Percentiles rank a stretch among this genome's conserved stretches.
Conservation (phyloP, 176 grass and related monocot genomes). For the Oryza nivara region DNA sequence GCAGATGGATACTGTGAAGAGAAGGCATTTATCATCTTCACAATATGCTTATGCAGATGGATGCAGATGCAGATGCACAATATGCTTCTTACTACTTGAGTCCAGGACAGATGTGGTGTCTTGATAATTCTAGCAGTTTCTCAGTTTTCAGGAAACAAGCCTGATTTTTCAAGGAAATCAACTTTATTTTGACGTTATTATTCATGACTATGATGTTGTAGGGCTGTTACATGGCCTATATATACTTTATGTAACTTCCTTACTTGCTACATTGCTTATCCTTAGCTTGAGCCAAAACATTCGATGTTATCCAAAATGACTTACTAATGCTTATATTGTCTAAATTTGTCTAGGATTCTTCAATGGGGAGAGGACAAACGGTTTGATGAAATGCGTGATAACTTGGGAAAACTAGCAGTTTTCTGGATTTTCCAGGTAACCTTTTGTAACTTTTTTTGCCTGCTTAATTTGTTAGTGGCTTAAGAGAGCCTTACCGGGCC, state of each 20-base stretch:
- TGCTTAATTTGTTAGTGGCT: background rate
- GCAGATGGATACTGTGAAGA: background rate
- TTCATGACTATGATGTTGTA: background rate
- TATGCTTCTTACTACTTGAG: background rate
- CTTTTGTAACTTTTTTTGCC: conserved; percentile 25
- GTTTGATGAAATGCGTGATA: conserved; percentile 86
- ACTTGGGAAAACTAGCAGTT: conserved; percentile 74
- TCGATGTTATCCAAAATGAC: background rate
- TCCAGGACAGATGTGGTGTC: background rate
- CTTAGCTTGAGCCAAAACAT: conserved; percentile 6
- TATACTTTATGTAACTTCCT: background rate
- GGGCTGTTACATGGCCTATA: background rate
- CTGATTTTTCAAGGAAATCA: background rate
- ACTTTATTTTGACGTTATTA: background rate
- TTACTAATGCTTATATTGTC: conserved; percentile 23
- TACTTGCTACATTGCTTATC: background rate
- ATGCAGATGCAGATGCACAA: too few relatives aligned
- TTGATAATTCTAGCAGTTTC: conserved; percentile 9
- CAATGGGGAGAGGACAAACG: conserved; percentile 88
- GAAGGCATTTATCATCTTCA: background rate
- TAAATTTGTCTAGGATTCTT: conserved; percentile 63
- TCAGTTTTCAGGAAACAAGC: background rate
- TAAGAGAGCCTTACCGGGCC: background rate
- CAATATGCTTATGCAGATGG: too few relatives aligned
- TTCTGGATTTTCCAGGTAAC: conserved; percentile 92